Percentiles rank a stretch among this genome's conserved stretches.
phyloP scores from a whole-genome alignment of 345 rosid species.

The Aquilaria malaccensis region DNA sequence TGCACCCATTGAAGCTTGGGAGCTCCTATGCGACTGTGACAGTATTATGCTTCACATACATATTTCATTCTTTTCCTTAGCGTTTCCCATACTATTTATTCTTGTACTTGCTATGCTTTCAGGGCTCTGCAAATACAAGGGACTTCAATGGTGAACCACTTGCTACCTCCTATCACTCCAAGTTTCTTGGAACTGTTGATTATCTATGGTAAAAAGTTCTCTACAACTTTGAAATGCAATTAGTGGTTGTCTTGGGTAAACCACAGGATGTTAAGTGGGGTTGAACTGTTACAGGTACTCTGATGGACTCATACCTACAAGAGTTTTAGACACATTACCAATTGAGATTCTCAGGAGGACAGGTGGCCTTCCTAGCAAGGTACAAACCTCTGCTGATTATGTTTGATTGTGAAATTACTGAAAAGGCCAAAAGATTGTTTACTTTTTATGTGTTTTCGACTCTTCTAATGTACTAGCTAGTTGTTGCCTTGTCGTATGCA shows the following conservation, averaged over 20 bases:
- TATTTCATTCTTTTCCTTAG: too few relatives aligned
- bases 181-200: constrained; percentile 87
- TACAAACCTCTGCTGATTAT: constrained; percentile 15
- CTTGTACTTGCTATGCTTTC: constrained; percentile 10
- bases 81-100: background rate
- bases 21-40: constrained; percentile 62
- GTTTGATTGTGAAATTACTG: too few relatives aligned
- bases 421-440: too few relatives aligned
- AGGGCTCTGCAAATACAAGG: constrained; percentile 55
- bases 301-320: constrained; percentile 40
- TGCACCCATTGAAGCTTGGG: constrained; percentile 55
- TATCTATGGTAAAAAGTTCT: constrained; percentile 57
- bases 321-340: constrained; percentile 74
- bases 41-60: constrained; percentile 25
- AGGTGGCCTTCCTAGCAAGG: constrained; percentile 74
- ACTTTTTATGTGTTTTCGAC: too few relatives aligned
- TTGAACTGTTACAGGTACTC: constrained; percentile 49
- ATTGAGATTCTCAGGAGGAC: constrained; percentile 48
- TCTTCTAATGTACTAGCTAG: too few relatives aligned
- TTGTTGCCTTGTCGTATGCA: too few relatives aligned
- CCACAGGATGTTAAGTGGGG: background rate
- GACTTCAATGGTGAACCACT: constrained; percentile 57
- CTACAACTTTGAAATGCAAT: background rate
- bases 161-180: constrained; percentile 77
- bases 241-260: background rate